These are phyloP conservation scores for Mycena sp. DNA, from an alignment of 1,284 basidiomycete species.

Conservation along the genomic window DNA sequence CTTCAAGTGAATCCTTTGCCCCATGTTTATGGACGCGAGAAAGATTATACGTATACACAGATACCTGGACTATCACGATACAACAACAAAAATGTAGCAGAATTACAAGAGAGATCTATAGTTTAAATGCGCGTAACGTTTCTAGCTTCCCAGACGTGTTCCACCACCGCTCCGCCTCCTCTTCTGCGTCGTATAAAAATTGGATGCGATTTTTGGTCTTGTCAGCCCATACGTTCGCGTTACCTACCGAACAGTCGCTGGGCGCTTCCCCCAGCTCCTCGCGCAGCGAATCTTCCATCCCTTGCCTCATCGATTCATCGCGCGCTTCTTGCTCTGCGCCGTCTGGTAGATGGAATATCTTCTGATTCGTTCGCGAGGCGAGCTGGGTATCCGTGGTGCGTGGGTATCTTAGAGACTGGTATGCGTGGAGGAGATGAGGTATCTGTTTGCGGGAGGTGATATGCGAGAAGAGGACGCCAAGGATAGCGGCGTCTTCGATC, in stretches of 20 bases:
- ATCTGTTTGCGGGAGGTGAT: constrained; percentile 39
- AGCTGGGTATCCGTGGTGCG: constrained; percentile 43
- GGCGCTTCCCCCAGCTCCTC: constrained; percentile 10
- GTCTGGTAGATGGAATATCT: constrained; percentile 47
- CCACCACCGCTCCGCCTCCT: constrained; percentile 27
- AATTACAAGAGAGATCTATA: not conserved
- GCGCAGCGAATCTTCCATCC: constrained; percentile 32
- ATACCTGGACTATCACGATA: not conserved
- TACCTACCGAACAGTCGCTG: not conserved
- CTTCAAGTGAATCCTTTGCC: too few species aligned
- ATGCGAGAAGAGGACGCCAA: constrained; percentile 45
- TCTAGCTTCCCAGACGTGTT: not conserved
- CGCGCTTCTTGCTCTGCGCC: constrained; percentile 45
- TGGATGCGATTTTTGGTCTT: constrained; percentile 22
- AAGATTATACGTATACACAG: too few species aligned
- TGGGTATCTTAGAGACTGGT: constrained; percentile 41
- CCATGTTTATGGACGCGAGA: too few species aligned
- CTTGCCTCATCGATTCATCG: constrained; percentile 41
- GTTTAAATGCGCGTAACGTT: not conserved
- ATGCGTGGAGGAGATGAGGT: constrained; percentile 40
- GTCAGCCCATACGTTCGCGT: constrained; percentile 27
- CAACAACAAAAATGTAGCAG: not conserved
- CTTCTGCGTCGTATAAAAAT: constrained; percentile 31
- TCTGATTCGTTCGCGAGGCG: constrained; percentile 41
- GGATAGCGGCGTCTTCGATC: constrained; percentile 50